Conservation (phyloP, 148 eudicot species). For the Mesembryanthemum crystallinum region DNA sequence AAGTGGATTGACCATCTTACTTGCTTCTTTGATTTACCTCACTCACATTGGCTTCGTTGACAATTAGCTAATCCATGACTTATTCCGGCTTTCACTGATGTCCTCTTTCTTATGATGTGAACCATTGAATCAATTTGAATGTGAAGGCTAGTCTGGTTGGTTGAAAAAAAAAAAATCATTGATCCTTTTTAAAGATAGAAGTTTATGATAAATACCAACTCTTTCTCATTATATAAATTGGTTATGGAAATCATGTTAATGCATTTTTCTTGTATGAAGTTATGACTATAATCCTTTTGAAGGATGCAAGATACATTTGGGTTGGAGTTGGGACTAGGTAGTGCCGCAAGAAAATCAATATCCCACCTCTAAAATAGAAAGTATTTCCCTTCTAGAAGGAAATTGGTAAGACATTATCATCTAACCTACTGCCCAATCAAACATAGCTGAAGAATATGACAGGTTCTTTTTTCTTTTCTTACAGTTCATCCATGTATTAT, state of each 20-base stretch:
- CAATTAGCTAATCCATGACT: background rate
- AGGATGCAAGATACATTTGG: background rate
- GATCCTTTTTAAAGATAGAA: background rate
- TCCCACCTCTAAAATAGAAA: background rate
- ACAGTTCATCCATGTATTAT: background rate
- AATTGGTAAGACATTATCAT: background rate
- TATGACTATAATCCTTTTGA: background rate
- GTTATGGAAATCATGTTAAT: background rate
- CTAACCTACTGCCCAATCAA: background rate
- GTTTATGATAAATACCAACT: background rate
- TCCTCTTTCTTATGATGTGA: background rate
- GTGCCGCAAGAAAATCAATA: background rate
- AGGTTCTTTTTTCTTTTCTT: background rate
- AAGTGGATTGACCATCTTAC: background rate
- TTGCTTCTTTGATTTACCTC: conserved; percentile 8
- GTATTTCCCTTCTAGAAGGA: background rate
- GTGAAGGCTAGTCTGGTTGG: background rate
- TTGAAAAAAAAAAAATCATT: too few species aligned
- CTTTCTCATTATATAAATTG: background rate
- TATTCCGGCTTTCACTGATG: background rate
- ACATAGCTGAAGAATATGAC: background rate
- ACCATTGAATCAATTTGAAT: background rate
- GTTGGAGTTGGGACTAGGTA: background rate
- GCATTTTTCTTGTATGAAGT: background rate
- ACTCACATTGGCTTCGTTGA: background rate